Percentiles rank a stretch among this genome's conserved stretches.
These are phyloP conservation scores for Volvariella surrecta DNA, from an alignment of 1,284 basidiomycete genomes.

Conservation along the genomic window DNA sequence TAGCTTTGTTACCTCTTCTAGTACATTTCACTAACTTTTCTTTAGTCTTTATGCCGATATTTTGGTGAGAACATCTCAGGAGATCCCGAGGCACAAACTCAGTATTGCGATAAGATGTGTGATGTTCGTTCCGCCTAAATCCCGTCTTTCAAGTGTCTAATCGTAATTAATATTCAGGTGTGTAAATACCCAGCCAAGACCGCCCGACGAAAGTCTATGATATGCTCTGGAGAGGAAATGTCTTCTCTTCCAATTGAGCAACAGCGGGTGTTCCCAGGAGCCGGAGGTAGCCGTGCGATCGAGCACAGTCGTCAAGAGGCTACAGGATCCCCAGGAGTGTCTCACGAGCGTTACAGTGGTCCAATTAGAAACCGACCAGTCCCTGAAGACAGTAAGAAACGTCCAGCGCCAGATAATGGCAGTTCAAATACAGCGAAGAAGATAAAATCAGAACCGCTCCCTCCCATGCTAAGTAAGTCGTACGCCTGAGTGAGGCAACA, in stretches of 20 bases:
- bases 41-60: conserved; percentile 69
- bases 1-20: neutral
- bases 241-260: too few relatives aligned
- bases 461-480: conserved; percentile 26
- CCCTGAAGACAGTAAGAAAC: conserved; percentile 13
- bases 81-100: conserved; percentile 36
- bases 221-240: conserved; percentile 29
- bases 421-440: conserved; percentile 23
- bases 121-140: conserved; percentile 46
- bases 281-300: too few relatives aligned
- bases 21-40: neutral
- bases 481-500: neutral
- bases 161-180: conserved; percentile 33
- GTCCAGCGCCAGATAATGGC: conserved; percentile 10
- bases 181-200: conserved; percentile 71
- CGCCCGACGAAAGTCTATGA: conserved; percentile 32
- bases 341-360: neutral
- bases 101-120: conserved; percentile 75
- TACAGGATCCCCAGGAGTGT: neutral
- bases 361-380: neutral
- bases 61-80: conserved; percentile 68
- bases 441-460: conserved; percentile 21
- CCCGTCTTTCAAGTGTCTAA: neutral
- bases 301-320: too few relatives aligned
- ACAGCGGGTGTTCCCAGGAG: too few relatives aligned